These are phyloP conservation scores for Cephaloascus fragrans DNA, from an alignment of 805 yeast genomes.

Conservation along the genomic window DNA sequence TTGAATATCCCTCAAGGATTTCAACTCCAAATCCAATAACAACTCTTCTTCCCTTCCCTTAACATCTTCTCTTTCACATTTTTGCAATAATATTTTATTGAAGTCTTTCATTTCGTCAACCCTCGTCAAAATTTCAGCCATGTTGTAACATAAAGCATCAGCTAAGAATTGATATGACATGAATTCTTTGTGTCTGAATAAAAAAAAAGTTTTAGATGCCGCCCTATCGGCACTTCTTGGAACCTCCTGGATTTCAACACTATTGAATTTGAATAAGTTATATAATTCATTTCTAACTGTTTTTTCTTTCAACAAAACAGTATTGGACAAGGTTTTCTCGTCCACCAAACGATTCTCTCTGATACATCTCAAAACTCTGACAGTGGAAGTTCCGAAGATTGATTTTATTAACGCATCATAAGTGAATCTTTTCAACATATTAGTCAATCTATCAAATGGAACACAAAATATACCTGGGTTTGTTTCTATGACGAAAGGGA, in stretches of 20 bases:
- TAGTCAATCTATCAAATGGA: conserved; percentile 46
- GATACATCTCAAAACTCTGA: conserved; percentile 71
- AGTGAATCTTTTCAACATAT: conserved; percentile 34
- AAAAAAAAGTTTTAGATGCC: conserved; percentile 77
- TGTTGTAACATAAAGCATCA: conserved; percentile 38
- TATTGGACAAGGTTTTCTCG: conserved; percentile 71
- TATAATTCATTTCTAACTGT: conserved; percentile 66
- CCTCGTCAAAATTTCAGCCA: conserved; percentile 40
- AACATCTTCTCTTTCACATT: conserved; percentile 86
- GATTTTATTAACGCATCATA: conserved; percentile 50
- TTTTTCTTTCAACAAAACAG: conserved; percentile 68
- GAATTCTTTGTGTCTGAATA: conserved; percentile 55
- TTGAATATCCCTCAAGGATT: conserved; percentile 55
- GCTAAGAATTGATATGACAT: conserved; percentile 22
- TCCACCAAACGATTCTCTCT: conserved; percentile 64
- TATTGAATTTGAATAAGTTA: conserved; percentile 55
- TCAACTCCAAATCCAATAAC: conserved; percentile 64
- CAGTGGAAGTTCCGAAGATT: conserved; percentile 55
- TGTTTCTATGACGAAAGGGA: conserved; percentile 54
- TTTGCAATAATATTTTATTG: conserved; percentile 60
- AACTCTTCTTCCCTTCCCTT: conserved; percentile 71
- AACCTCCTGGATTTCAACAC: conserved; percentile 84
- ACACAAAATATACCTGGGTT: conserved; percentile 48
- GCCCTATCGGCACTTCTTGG: conserved; percentile 89
- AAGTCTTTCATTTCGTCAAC: conserved; percentile 45